These are phyloP conservation scores for Xylariaceae sp. DNA, from an alignment of 2,329 filamentous ascomycete genomes.

Conservation along the genomic window DNA sequence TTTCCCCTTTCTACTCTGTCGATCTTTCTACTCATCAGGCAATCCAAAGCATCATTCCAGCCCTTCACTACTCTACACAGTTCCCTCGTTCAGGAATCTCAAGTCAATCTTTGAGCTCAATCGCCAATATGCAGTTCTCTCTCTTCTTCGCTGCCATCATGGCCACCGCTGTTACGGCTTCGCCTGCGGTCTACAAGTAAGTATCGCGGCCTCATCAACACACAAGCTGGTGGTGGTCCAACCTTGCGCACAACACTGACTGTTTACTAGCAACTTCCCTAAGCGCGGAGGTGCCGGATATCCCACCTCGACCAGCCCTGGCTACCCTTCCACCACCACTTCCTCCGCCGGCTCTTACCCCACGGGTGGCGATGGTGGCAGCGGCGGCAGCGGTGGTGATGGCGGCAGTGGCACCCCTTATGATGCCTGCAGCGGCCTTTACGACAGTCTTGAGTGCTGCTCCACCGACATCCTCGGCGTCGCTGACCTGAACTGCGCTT, in stretches of 20 bases:
- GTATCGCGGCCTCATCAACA: no score
- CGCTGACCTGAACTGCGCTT: conserved; percentile 43
- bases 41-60: conserved; percentile 13
- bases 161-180: conserved; percentile 24
- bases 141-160: conserved; percentile 24
- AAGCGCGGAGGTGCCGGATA: no score
- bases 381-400: conserved; percentile 2
- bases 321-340: no score
- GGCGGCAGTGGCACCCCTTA: conserved; percentile 24
- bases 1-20: conserved; percentile 6
- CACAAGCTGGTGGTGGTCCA: no score
- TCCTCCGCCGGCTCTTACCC: no score
- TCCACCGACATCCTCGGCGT: conserved; percentile 53
- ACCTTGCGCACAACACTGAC: no score
- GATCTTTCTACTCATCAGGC: conserved; percentile 16
- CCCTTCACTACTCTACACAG: conserved; percentile 16
- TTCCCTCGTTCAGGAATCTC: conserved; percentile 14
- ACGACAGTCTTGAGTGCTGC: conserved; percentile 52
- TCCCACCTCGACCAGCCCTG: no score
- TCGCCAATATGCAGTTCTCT: conserved; percentile 27
- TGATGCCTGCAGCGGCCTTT: conserved; percentile 38
- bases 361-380: conserved; percentile 5
- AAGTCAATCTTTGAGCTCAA: conserved; percentile 14
- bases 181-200: conserved; percentile 5
- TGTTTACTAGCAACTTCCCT: no score